Evolutionary conservation across 148 eudicot genomes (phyloP).

Genomic region (Oxyria digyna): DNA sequence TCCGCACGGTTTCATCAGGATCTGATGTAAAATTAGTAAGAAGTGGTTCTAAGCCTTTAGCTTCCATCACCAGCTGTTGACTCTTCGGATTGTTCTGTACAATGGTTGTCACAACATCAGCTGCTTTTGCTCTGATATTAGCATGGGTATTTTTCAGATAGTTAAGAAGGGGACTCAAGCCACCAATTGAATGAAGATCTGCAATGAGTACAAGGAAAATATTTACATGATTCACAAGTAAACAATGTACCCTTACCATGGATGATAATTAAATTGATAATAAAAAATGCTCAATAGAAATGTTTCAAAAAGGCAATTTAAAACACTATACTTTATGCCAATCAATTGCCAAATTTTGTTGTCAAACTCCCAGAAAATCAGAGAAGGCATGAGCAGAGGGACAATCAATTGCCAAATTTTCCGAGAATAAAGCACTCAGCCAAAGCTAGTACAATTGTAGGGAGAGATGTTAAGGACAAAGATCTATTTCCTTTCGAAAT

Average conservation of each 20-base stretch:
- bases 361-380: neutral
- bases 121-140: slow-evolving; percentile 84
- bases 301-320: neutral
- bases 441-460: neutral
- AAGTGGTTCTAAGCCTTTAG: slow-evolving; percentile 75
- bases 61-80: slow-evolving; percentile 90
- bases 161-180: slow-evolving; percentile 69
- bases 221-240: neutral
- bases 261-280: too few species aligned
- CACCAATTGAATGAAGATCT: slow-evolving; percentile 95
- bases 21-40: slow-evolving; percentile 66
- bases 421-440: neutral
- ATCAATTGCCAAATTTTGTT: neutral
- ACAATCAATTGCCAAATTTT: neutral
- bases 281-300: neutral
- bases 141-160: slow-evolving; percentile 68
- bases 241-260: neutral
- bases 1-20: slow-evolving; percentile 52
- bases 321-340: neutral
- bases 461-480: neutral
- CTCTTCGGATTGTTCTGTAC: slow-evolving; percentile 93
- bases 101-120: slow-evolving; percentile 84
- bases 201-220: slow-evolving; percentile 1
- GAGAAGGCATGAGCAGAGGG: neutral
- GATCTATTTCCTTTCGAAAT: neutral